Conservation (phyloP, 2,329 filamentous ascomycete genomes). For the Alternaria alternata region DNA sequence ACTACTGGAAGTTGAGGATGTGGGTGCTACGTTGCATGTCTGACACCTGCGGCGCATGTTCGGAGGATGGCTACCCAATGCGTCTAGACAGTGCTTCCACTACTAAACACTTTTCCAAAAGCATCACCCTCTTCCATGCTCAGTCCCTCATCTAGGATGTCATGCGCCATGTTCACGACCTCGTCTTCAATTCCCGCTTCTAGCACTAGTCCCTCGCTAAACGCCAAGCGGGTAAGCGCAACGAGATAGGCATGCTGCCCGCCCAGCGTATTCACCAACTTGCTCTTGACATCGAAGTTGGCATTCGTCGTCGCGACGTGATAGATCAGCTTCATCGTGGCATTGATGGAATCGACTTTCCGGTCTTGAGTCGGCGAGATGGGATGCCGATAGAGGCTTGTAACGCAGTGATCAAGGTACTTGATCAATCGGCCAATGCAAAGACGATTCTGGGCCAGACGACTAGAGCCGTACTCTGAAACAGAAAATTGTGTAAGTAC, state of each 20-base stretch:
- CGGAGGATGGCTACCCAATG: not conserved
- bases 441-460: conserved; percentile 72
- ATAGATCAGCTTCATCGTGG: conserved; percentile 67
- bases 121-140: conserved; percentile 80
- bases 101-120: conserved; percentile 56
- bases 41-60: conserved; percentile 51
- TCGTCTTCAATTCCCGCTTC: conserved; percentile 80
- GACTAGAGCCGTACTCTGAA: conserved; percentile 65
- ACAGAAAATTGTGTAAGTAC: conserved; percentile 66
- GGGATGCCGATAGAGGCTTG: conserved; percentile 60
- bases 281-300: conserved; percentile 72
- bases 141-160: conserved; percentile 79
- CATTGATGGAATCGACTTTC: conserved; percentile 64
- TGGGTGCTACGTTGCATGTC: conserved; percentile 69
- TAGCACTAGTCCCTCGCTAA: conserved; percentile 79
- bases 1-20: conserved; percentile 77
- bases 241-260: conserved; percentile 84
- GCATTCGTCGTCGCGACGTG: conserved; percentile 69
- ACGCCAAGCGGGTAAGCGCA: conserved; percentile 82
- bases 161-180: conserved; percentile 81
- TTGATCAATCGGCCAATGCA: conserved; percentile 78
- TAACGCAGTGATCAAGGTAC: conserved; percentile 77
- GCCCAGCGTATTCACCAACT: conserved; percentile 73
- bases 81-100: conserved; percentile 20
- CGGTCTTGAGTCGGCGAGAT: conserved; percentile 47